Conservation (phyloP, 208 protist genomes). For the Trypanosoma scelopori region DNA sequence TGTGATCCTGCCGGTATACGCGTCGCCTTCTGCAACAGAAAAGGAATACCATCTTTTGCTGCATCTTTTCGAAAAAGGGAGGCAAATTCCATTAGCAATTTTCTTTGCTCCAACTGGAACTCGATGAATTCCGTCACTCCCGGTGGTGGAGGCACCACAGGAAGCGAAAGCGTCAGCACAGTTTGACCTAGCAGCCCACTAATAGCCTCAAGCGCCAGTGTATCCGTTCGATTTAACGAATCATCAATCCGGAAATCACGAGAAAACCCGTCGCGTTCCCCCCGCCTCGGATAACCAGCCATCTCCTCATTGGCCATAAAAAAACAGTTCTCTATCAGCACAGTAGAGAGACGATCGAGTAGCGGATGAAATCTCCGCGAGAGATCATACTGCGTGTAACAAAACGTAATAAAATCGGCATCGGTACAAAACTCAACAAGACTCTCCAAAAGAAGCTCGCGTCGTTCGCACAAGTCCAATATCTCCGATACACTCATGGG, state of each 20-base stretch:
- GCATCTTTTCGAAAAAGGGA: slow-evolving; percentile 63
- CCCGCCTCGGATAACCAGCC: background rate
- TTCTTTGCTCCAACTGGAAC: slow-evolving; percentile 48
- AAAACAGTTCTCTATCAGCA: slow-evolving; percentile 54
- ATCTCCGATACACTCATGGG: slow-evolving; percentile 31
- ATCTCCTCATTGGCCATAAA: slow-evolving; percentile 1
- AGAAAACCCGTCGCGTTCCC: background rate
- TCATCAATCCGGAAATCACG: slow-evolving; percentile 6
- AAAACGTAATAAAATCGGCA: slow-evolving; percentile 65
- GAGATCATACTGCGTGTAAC: slow-evolving; percentile 88
- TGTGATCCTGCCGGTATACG: slow-evolving; percentile 37
- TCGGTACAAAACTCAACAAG: slow-evolving; percentile 82
- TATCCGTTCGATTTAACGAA: slow-evolving; percentile 16
- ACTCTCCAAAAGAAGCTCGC: slow-evolving; percentile 86
- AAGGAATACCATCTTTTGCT: slow-evolving; percentile 78
- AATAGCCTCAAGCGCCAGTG: slow-evolving; percentile 23
- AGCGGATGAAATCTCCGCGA: slow-evolving; percentile 67
- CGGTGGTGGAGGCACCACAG: slow-evolving; percentile 1
- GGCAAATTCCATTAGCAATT: slow-evolving; percentile 59
- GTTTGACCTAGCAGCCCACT: slow-evolving; percentile 23
- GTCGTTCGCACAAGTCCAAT: slow-evolving; percentile 54
- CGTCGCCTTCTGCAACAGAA: slow-evolving; percentile 59
- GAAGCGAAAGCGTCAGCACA: background rate
- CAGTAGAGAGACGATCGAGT: slow-evolving; percentile 60
- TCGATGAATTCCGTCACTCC: slow-evolving; percentile 12